These are phyloP conservation scores for Fraxinus paxiana DNA, from an alignment of 305 asterid genomes.

Conservation along the genomic window DNA sequence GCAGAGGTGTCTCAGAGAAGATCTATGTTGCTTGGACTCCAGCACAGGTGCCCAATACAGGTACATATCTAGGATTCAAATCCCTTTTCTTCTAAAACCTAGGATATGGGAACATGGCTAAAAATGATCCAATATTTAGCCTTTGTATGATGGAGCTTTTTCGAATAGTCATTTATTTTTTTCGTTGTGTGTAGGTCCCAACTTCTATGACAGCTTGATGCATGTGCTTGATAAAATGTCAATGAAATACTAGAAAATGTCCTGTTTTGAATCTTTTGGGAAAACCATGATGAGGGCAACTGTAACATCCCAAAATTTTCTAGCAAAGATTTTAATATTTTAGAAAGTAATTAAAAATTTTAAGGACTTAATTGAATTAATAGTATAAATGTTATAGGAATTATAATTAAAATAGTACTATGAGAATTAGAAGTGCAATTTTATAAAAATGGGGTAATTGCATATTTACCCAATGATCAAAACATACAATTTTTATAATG, in stretches of 20 bases:
- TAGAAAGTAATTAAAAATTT: background rate
- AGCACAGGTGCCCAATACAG: background rate
- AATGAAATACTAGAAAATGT: background rate
- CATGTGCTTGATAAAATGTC: background rate
- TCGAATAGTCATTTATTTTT: background rate
- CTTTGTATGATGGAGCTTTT: background rate
- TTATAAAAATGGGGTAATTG: background rate
- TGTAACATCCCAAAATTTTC: background rate
- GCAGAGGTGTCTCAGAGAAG: slow-evolving; percentile 1
- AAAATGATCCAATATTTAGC: background rate
- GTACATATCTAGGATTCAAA: background rate
- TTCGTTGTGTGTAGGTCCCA: background rate
- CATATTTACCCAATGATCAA: background rate
- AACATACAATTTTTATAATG: background rate
- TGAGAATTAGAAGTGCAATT: background rate
- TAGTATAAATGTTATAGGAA: background rate
- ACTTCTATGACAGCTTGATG: background rate
- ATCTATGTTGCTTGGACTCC: background rate
- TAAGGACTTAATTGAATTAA: background rate
- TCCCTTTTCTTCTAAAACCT: background rate
- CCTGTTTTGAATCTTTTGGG: background rate
- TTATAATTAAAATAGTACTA: background rate
- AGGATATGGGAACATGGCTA: background rate
- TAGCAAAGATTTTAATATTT: background rate
- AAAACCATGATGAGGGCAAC: background rate